Evolutionary conservation across 208 protist species (phyloP), one percentile per base, ranked within the genome.

Genomic region (Trypanosoma theileri): DNA sequence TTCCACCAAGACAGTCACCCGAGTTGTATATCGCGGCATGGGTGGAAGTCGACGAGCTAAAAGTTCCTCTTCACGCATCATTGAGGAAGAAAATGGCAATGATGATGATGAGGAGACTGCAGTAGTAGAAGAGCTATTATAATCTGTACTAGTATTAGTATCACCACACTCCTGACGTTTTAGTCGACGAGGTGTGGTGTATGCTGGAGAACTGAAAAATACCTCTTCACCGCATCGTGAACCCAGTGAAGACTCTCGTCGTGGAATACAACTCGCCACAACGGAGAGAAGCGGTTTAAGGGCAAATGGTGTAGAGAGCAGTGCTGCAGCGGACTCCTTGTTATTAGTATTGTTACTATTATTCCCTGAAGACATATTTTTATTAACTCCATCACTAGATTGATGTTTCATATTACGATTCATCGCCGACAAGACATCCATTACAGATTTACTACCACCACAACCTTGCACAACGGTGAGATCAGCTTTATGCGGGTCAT

Each of bases 1-100:
- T 70, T 95, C 89, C 19, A 95, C 73, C 56, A 93, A 77, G 3
- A 95, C 54, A 10, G 87, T 92, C 42, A 93, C 72, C 42, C 85
- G 86, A 17, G 89, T 95, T 13, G 70, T 76, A 66, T 87, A 89
- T 22, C 86, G 89, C 44, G 89, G 89, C 69, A 95, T 83, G 10
- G 82, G 62, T 19, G 89, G 82, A 0, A 91, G 55, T 1, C 56
- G 64, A 4, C 46, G 35, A n/a, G 70, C 71, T 21, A 31, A 73
- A 19, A 71, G 53, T 9, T 68, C 63, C 55, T 67, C 69, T 57
- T 79, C 69, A 35, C 28, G 28, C 28, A 35, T 35, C 28, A 8
- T 35, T 8, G 28, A 35, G 6, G 1, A 35, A 35, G 28, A 35
- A 35, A 6, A 35, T 8, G 28, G 6, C 28, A 26, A 80, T 22